phyloP scores from a whole-genome alignment of 2,329 filamentous ascomycete species.

The Juglanconis oblonga region DNA sequence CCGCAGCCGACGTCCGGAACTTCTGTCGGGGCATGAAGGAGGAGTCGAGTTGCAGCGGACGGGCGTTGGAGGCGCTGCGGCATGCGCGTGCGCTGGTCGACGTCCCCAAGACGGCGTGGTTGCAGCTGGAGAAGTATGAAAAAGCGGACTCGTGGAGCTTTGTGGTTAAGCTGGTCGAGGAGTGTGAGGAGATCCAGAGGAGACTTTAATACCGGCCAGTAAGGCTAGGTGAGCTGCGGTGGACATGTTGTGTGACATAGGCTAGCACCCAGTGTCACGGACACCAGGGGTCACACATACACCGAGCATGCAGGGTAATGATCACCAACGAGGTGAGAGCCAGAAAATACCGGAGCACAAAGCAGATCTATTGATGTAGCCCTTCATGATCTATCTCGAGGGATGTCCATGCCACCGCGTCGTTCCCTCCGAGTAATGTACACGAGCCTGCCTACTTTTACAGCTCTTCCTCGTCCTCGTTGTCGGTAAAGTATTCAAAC shows the following conservation, averaged over 20 bases:
- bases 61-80: neutral
- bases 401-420: neutral
- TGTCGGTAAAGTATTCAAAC: conserved; percentile 77
- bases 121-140: neutral
- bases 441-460: neutral
- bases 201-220: neutral
- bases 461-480: conserved; percentile 45
- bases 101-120: neutral
- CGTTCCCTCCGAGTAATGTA: conserved; percentile 7
- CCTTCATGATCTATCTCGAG: conserved; percentile 6
- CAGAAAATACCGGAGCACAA: neutral
- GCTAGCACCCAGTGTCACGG: no score
- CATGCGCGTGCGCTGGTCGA: neutral
- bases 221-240: no score
- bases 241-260: no score
- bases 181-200: neutral
- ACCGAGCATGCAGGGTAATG: neutral
- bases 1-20: neutral
- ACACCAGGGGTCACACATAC: neutral
- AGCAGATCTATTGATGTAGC: conserved; percentile 9
- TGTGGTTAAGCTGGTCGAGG: neutral
- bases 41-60: neutral
- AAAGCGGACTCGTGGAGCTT: neutral
- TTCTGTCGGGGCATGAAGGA: neutral
- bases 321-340: neutral